A percentile compares a stretch with the other conserved stretches of the same genome.
Conservation (phyloP, 1,284 basidiomycete genomes). For the Cystobasidium slooffiae region DNA sequence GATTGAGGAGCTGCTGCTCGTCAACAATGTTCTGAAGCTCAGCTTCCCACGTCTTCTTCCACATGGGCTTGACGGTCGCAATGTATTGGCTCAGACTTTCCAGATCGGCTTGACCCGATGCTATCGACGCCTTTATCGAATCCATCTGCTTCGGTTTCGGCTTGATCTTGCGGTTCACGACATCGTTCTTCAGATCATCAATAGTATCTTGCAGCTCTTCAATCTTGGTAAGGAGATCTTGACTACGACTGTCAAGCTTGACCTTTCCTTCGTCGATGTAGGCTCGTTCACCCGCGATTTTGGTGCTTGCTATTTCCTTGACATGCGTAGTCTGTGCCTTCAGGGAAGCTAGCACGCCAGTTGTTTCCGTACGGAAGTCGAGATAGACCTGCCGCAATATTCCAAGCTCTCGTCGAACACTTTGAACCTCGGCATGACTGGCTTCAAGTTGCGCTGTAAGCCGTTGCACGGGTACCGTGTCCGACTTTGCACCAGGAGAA, state of each 20-base stretch:
- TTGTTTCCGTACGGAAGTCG: conserved; percentile 88
- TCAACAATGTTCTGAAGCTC: conserved; percentile 96
- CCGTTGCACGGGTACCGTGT: conserved; percentile 55
- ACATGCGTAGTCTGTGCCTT: conserved; percentile 83
- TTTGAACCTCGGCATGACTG: conserved; percentile 93
- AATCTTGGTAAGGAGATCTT: conserved; percentile 87
- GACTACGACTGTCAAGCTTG: conserved; percentile 83
- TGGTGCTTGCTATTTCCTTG: conserved; percentile 75
- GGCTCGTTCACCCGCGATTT: conserved; percentile 81
- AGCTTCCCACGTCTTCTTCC: conserved; percentile 98
- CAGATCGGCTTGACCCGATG: conserved; percentile 71
- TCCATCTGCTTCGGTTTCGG: conserved; percentile 67
- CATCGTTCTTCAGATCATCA: conserved; percentile 88
- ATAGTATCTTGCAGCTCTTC: conserved; percentile 93
- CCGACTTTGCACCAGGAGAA: conserved; percentile 19
- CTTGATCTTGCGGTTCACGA: conserved; percentile 83
- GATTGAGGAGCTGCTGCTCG: conserved; percentile 90
- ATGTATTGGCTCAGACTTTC: conserved; percentile 82
- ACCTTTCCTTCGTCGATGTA: conserved; percentile 90
- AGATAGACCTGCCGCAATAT: conserved; percentile 91
- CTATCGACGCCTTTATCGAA: conserved; percentile 74
- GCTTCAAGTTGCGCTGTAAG: conserved; percentile 81
- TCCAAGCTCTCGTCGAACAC: conserved; percentile 87
- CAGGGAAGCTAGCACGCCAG: conserved; percentile 75
- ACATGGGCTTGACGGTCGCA: conserved; percentile 87